Conservation (phyloP, 1,284 basidiomycete genomes). For the Moesziomyces aphidis region DNA sequence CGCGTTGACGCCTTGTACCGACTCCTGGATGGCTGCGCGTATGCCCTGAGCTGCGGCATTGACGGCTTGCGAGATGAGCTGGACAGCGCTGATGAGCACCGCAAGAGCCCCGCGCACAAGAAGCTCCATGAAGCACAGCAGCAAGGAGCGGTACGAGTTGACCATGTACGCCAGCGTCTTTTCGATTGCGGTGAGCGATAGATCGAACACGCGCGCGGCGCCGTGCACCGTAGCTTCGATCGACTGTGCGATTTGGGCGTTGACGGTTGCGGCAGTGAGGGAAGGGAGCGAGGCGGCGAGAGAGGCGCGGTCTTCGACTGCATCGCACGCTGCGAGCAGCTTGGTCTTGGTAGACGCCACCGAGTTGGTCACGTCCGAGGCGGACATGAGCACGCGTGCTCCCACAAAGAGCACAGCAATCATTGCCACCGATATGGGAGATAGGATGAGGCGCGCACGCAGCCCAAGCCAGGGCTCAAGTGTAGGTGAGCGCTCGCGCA, state of each 20-base stretch:
- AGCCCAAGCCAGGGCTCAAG: conserved; percentile 80
- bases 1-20: conserved; percentile 39
- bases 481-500: not conserved
- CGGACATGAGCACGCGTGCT: conserved; percentile 81
- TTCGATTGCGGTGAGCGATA: conserved; percentile 48
- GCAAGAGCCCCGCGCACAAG: conserved; percentile 83
- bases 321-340: conserved; percentile 81
- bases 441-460: conserved; percentile 81
- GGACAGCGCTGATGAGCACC: conserved; percentile 82
- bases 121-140: conserved; percentile 91
- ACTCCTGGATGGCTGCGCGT: conserved; percentile 76
- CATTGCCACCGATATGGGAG: conserved; percentile 77
- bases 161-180: conserved; percentile 76
- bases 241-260: conserved; percentile 79
- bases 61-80: conserved; percentile 75
- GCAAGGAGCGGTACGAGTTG: conserved; percentile 88
- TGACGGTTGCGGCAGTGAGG: conserved; percentile 84
- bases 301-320: conserved; percentile 84
- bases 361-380: conserved; percentile 76
- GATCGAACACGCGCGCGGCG: conserved; percentile 70
- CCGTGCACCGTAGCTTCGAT: conserved; percentile 83
- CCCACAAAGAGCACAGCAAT: conserved; percentile 87
- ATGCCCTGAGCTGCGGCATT: conserved; percentile 78
- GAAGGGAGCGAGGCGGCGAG: conserved; percentile 85
- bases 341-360: conserved; percentile 78